Evolutionary conservation across 257 asterid genomes (phyloP), one percentile per base, ranked within the genome.

Genomic region (Linderniella brevidens): DNA sequence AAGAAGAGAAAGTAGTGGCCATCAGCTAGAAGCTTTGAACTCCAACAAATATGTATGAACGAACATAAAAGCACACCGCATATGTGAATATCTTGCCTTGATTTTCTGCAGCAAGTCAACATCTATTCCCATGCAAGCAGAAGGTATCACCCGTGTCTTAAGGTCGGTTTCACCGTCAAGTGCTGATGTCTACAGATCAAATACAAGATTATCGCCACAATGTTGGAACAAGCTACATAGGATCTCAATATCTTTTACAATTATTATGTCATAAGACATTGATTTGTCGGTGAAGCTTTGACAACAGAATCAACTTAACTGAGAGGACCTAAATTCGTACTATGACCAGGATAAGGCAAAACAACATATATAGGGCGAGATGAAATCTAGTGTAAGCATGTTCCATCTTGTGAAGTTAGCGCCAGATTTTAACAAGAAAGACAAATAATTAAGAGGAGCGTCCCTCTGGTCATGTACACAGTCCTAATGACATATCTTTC

Each of bases 121-220:
- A 75, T 90, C 94, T 66, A 90, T 77, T 57, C 98, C 98, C 87
- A 75, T 78, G 68, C 96, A 90, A 62, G 96, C 82, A 57, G 96
- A 72, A 54, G 98, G 93, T 64, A 79, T 74, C 54, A 66, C 53
- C 68, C 93, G 82, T 45, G 98, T 90, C 82, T 90, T 90, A 55
- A 90, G 81, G 71, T 90, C 96, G 38, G 96, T 90, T 71, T 90
- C 98, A 48, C 98, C 98, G 71, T 90, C 98, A 56, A 90, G 75
- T 41, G 98, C 96, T 58, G 98, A 57, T 56, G 98, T 90, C 98
- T 90, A 53, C 50, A 71, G 48, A 63, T 60, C 32, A 58, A 37
- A 54, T 8, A 44, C 16, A 35, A 50, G 48, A 54, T 50, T 32
- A 58, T 52, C 52, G 46, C 53, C 42, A 39, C 50, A 17, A 52